Evolutionary conservation across 2,329 filamentous ascomycete genomes (phyloP).

Genomic region (Monilinia fructigena): DNA sequence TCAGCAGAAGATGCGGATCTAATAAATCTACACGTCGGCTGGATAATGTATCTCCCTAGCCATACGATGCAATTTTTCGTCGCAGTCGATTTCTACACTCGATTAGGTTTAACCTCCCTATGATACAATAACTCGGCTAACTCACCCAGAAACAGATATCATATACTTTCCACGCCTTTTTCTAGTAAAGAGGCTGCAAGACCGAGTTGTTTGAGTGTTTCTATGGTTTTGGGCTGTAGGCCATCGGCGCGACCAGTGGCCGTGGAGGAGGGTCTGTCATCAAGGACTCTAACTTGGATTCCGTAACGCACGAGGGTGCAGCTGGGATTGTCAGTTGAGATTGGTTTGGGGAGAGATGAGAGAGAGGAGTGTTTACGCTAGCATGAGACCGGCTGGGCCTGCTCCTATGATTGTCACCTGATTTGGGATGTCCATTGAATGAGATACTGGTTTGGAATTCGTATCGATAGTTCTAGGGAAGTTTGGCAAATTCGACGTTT

Average conservation of each 20-base stretch:
- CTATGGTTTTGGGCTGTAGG: conserved; percentile 59
- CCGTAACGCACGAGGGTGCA: conserved; percentile 51
- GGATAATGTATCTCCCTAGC: conserved; percentile 43
- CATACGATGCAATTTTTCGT: conserved; percentile 28
- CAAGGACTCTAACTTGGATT: conserved; percentile 63
- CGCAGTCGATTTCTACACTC: conserved; percentile 28
- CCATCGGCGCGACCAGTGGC: conserved; percentile 60
- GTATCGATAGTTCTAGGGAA: neutral
- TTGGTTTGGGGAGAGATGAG: neutral
- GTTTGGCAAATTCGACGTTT: neutral
- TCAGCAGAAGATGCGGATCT: conserved; percentile 46
- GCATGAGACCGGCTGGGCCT: conserved; percentile 47
- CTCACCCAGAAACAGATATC: conserved; percentile 60
- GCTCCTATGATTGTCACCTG: conserved; percentile 43
- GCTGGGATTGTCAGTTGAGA: conserved; percentile 51
- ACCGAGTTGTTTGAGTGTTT: conserved; percentile 61
- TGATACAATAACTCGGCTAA: conserved; percentile 28
- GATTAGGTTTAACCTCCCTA: neutral
- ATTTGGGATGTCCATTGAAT: conserved; percentile 17
- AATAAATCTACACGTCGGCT: conserved; percentile 33
- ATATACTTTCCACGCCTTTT: conserved; percentile 56
- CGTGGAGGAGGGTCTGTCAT: conserved; percentile 67
- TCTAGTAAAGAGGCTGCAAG: conserved; percentile 54
- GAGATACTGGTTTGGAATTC: neutral
- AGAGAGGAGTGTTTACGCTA: conserved; percentile 31